Conservation (phyloP, 2,329 filamentous ascomycete genomes). For the Juglanconis juglandina region DNA sequence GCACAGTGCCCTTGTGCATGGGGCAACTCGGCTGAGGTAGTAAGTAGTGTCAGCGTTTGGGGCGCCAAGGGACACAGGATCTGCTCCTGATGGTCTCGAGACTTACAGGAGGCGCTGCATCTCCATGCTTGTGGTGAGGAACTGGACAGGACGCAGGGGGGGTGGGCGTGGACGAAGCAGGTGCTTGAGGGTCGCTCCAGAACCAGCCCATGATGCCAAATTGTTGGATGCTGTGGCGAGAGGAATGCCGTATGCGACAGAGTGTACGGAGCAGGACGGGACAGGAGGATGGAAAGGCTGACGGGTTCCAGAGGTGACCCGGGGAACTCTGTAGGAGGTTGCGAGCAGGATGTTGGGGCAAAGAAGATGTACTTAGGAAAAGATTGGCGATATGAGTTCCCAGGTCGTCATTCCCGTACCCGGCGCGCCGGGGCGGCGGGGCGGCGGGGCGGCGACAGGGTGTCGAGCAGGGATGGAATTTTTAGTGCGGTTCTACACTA, state of each 20-base stretch:
- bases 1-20: constrained; percentile 54
- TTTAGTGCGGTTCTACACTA: constrained; percentile 1
- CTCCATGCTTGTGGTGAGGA: constrained; percentile 22
- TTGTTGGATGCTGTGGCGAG: background rate
- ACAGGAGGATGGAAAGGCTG: too few relatives aligned
- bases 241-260: background rate
- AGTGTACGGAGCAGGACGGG: background rate
- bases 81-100: background rate
- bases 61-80: background rate
- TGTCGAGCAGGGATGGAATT: background rate
- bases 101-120: constrained; percentile 39
- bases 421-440: background rate
- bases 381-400: background rate
- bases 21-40: constrained; percentile 48
- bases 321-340: too few relatives aligned
- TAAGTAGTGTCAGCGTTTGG: constrained; percentile 21
- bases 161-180: constrained; percentile 8
- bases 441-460: background rate
- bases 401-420: background rate
- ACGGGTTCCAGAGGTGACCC: too few relatives aligned
- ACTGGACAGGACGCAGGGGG: constrained; percentile 19
- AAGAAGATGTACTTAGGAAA: too few relatives aligned
- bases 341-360: too few relatives aligned
- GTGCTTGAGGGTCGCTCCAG: constrained; percentile 50
- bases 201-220: constrained; percentile 56